Evolutionary conservation across 2,329 filamentous ascomycete species (phyloP), one percentile per base, ranked within the genome.

Genomic region (Hypoxylon sp.): DNA sequence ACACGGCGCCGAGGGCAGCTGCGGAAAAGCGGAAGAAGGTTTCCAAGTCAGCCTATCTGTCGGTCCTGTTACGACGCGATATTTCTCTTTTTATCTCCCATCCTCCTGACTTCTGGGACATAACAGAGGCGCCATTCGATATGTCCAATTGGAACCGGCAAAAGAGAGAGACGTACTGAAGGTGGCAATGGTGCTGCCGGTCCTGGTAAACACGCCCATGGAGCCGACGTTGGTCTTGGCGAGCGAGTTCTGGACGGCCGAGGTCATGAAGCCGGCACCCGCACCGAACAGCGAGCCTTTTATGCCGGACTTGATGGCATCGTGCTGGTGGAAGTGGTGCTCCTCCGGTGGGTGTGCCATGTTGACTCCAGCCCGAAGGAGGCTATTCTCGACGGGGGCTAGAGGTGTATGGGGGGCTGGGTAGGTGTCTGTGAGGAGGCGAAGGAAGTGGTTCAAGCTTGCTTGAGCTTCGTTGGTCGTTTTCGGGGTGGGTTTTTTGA

Each of bases 221-320:
- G 88, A 83, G 68, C 92, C 91, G 65, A 95, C 81, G 75, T 97
- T 97, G 73, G 86, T 83, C 80, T 87, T 92, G 52, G 88, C 83
- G 68, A 97, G 83, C 57, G 92, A 91, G 80, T 96, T 98, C 80
- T 93, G 90, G 65, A 96, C 83, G 52, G 90, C 88, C 47, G 91
- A 89, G 59, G 89, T 74, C 75, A 92, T 83, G 72, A 90, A 78
- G 69, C 92, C 92, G 58, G 84, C 83, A 58, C 79, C 78, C 70
- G 87, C 86, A 60, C 88, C 87, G 68, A 91, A 77, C 63, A 87
- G 70, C 35, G 83, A 84, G 60, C 86, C 85, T 73, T 85, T 86
- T 72, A 88, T 78, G 47, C 88, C 83, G 63, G 83, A 81, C 65
- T 83, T 82, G 68, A 96, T 77, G 66, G 91, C 87, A 82, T 96